These are phyloP conservation scores for Candida nanaspora DNA, from an alignment of 805 yeast genomes.

Conservation along the genomic window DNA sequence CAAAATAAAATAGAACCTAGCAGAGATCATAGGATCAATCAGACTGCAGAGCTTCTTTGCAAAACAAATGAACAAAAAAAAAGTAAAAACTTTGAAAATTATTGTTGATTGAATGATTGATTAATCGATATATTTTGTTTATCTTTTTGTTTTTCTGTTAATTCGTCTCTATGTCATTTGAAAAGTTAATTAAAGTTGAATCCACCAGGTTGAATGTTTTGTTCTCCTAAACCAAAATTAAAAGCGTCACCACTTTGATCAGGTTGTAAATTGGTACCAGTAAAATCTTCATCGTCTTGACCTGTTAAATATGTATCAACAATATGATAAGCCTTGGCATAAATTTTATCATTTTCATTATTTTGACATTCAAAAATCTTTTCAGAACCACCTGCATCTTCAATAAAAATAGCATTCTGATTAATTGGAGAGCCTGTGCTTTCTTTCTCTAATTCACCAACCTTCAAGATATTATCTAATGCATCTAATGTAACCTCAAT, in stretches of 20 bases:
- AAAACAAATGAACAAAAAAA: no score
- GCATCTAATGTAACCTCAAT: conserved; percentile 95
- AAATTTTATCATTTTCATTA: conserved; percentile 86
- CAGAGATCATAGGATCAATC: no score
- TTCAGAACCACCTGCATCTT: conserved; percentile 98
- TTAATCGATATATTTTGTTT: no score
- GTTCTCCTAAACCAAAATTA: conserved; percentile 72
- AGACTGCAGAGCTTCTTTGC: no score
- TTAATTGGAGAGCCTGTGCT: conserved; percentile 61
- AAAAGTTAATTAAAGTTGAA: conserved; percentile 36
- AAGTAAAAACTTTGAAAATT: no score
- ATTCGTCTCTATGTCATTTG: neutral
- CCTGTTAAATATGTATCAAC: conserved; percentile 89
- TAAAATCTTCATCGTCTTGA: conserved; percentile 56
- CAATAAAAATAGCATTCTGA: conserved; percentile 85
- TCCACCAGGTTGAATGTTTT: conserved; percentile 39
- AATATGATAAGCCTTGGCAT: conserved; percentile 82
- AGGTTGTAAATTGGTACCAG: conserved; percentile 65
- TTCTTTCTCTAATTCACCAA: conserved; percentile 91
- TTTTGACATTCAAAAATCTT: conserved; percentile 89
- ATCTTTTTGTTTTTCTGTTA: no score
- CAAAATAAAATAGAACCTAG: no score
- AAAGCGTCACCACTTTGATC: conserved; percentile 75
- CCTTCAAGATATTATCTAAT: conserved; percentile 83
- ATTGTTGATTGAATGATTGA: no score